phyloP scores from a whole-genome alignment of 176 grass and related monocot genomes.

The Cenchrus purpureus region DNA sequence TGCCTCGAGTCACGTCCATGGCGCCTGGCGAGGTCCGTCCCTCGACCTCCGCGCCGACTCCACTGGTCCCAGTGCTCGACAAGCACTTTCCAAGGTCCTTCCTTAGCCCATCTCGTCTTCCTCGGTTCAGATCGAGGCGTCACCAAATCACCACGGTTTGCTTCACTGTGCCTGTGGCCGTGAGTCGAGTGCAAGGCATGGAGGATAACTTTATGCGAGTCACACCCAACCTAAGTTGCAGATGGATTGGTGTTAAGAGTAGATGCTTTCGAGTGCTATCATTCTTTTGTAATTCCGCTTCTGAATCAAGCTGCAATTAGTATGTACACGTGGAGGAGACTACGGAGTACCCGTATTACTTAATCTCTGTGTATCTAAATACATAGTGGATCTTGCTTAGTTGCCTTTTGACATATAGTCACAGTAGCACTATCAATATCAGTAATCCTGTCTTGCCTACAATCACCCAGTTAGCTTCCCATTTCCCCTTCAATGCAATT shows the following conservation, averaged over 20 bases:
- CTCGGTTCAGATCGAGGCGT: background rate
- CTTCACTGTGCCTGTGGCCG: background rate
- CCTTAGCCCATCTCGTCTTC: background rate
- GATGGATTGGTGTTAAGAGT: background rate
- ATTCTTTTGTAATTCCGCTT: background rate
- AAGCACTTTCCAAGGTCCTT: constrained; percentile 64
- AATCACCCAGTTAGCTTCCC: too few relatives aligned
- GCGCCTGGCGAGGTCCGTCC: constrained; percentile 87
- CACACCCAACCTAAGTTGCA: background rate
- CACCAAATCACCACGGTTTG: background rate
- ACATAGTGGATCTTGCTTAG: background rate
- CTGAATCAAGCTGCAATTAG: background rate
- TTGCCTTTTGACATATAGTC: background rate
- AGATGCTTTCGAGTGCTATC: background rate
- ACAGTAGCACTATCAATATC: background rate
- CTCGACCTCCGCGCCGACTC: constrained; percentile 69
- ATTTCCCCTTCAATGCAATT: background rate
- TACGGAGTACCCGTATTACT: background rate
- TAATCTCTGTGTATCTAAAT: background rate
- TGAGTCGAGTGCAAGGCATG: background rate
- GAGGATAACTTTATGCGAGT: background rate
- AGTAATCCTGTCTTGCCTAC: background rate
- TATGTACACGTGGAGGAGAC: background rate
- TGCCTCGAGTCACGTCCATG: too few relatives aligned
- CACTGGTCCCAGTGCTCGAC: constrained; percentile 56